These are phyloP conservation scores for Trichoderma cornu-damae DNA, from an alignment of 2,329 filamentous ascomycete species.

Conservation along the genomic window DNA sequence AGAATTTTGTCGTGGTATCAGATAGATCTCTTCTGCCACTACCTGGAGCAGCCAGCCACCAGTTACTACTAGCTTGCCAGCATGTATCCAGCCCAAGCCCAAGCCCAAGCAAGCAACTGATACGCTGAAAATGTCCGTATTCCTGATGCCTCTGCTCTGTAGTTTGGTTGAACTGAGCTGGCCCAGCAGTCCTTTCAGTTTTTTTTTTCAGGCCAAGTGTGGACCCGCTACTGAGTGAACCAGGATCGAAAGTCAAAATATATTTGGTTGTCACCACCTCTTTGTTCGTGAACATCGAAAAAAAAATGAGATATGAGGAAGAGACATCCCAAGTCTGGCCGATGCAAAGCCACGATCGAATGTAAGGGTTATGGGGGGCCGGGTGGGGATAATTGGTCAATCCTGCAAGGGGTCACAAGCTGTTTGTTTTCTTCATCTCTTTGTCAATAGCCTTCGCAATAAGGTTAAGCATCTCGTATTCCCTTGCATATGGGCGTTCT, in stretches of 20 bases:
- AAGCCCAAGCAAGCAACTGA: not conserved
- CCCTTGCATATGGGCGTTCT: conserved; percentile 9
- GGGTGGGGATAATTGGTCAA: conserved; percentile 5
- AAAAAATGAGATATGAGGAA: not conserved
- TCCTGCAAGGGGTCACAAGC: not conserved
- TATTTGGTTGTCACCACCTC: not conserved
- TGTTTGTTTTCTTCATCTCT: not conserved
- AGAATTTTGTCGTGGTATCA: not conserved
- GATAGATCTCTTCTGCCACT: not conserved
- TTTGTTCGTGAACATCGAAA: not conserved
- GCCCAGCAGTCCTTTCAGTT: not conserved
- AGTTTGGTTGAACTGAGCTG: not conserved
- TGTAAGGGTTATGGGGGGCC: not conserved
- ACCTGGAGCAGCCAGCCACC: not conserved
- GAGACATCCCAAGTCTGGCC: not conserved
- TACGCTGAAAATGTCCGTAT: not conserved
- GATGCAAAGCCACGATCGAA: not conserved
- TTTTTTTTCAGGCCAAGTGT: not conserved
- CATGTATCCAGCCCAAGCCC: not conserved
- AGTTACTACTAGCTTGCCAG: not conserved
- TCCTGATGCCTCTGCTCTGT: not conserved
- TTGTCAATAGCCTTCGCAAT: conserved; percentile 2
- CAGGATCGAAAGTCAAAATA: not conserved
- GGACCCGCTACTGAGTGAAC: not conserved
- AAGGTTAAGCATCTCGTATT: conserved; percentile 18